Base-by-base conservation (phyloP, 495 filamentous ascomycete species). In the Penicillium lividum region DNA sequence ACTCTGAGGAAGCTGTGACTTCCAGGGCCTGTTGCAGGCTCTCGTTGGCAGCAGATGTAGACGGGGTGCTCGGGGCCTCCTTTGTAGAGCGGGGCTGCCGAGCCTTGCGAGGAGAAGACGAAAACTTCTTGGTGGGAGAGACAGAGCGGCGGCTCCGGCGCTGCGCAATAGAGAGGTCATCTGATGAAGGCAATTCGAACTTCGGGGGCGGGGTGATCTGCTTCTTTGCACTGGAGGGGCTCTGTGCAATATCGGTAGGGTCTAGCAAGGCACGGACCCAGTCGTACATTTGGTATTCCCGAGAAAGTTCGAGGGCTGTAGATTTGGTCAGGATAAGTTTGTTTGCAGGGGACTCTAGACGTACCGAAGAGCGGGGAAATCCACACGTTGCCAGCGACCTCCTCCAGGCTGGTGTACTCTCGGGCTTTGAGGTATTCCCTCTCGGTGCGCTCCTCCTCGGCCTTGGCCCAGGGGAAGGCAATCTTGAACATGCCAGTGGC, bases 401-500 rank as follows among this genome's bases (percentile, higher is more conserved):
- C 94, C 61, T 97, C 91, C 52, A 82, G 81, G 59, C 90, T 93
- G 4, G 92, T 95, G 7, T 86, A 85, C 31, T 83, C 73, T 22
- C 93, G 84, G 8, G 73, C 64, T 73, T 94, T 96, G 67, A 98
- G 81, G 63, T 91, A 93, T 60, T 87, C 89, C 59, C 93, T 88
- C 80, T 98, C 94, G 7, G 77, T 77, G 59, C 88, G 86, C 73
- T 98, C 94, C 68, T 98, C 95, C 7, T 86, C 83, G 31, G 82
- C 74, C 57, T 88, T 87, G 13, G 94, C 92, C 81, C 92, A 98
- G 4, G 94, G 94, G 71, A 97, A 98, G 6, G 93, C 91, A 55
- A 95, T 95, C 77, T 98, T 98, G 82, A 98, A 98, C 95, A 98
- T 98, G 69, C 95, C 94, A 52, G 94, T 98, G 6, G 94, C 92